Evolutionary conservation across 352 stramenopile genomes (phyloP).

Genomic region (Phytophthora vignae): DNA sequence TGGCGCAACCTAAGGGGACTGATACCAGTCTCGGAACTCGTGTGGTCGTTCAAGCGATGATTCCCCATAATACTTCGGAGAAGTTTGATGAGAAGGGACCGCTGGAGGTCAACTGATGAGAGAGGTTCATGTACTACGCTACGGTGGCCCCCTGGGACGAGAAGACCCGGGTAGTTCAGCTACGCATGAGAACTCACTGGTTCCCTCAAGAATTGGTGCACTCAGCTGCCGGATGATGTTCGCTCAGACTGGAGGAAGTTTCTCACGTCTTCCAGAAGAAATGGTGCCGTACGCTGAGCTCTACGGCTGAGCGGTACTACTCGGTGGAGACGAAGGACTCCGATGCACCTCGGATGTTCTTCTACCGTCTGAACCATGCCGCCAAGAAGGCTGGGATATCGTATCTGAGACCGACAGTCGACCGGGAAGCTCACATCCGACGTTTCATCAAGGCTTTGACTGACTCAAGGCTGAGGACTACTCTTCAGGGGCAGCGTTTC

Average conservation of each 20-base stretch:
- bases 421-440: not conserved
- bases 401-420: not conserved
- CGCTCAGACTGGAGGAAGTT: not conserved
- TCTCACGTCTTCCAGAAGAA: not conserved
- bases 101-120: not conserved
- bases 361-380: not conserved
- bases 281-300: not conserved
- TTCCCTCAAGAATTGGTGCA: not conserved
- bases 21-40: not conserved
- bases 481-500: too few relatives aligned
- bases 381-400: not conserved
- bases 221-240: not conserved
- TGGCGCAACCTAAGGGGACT: not conserved
- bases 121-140: constrained; percentile 11
- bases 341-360: not conserved
- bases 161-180: not conserved
- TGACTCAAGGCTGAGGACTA: too few relatives aligned
- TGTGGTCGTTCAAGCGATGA: not conserved
- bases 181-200: not conserved
- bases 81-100: not conserved
- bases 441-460: not conserved
- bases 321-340: not conserved
- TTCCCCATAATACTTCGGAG: too few relatives aligned
- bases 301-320: not conserved
- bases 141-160: constrained; percentile 5